These are phyloP conservation scores for Tuber umbilicatum DNA, from an alignment of 495 filamentous ascomycete genomes.

Conservation along the genomic window DNA sequence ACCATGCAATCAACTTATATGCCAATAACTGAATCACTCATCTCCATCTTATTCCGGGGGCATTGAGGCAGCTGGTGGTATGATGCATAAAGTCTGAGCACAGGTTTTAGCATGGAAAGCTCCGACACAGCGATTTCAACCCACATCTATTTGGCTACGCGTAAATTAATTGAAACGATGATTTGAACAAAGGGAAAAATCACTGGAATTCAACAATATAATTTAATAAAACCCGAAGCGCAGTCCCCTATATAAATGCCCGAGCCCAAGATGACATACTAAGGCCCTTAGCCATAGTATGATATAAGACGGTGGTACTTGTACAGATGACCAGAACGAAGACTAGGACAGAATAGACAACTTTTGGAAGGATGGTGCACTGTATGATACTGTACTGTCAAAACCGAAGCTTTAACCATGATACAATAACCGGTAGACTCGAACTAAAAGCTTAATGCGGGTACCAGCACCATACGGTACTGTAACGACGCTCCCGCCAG, in stretches of 20 bases:
- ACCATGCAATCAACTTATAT: too few species aligned
- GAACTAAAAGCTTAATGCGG: neutral
- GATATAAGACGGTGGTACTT: neutral
- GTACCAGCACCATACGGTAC: neutral
- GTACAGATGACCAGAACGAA: neutral
- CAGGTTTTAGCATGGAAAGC: too few species aligned
- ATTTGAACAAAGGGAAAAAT: too few species aligned
- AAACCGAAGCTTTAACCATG: neutral
- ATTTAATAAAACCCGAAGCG: neutral
- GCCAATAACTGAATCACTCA: too few species aligned
- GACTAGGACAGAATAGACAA: neutral
- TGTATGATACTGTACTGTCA: neutral
- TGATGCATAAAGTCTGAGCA: too few species aligned
- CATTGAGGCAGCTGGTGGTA: too few species aligned
- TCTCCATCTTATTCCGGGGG: too few species aligned
- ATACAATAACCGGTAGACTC: neutral
- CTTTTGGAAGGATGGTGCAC: neutral
- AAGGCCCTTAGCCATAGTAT: neutral
- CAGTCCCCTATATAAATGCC: neutral
- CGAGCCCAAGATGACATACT: neutral
- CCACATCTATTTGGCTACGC: neutral
- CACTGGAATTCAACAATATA: neutral
- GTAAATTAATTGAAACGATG: too few species aligned
- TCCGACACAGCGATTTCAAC: too few species aligned
- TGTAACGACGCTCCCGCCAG: neutral